Evolutionary conservation across 768 basidiomycete species (phyloP), one percentile per base, ranked within the genome.

Genomic region (Hortiboletus campestris): DNA sequence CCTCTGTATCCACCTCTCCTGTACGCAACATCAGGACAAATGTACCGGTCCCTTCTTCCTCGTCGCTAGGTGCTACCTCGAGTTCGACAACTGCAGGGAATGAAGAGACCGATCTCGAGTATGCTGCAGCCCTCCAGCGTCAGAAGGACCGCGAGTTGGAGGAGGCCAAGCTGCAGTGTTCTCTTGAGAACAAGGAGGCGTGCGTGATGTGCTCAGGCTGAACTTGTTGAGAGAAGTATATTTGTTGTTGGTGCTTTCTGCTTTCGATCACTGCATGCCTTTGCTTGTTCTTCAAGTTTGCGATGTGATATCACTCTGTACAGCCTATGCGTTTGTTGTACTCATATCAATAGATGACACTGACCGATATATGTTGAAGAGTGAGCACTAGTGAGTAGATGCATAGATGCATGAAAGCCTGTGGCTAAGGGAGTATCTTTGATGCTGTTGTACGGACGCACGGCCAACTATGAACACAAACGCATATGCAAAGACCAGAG

Each of bases 181-280:
- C 90, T 59, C 63, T 96, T 46, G 93, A 95, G 72, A 96, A 96
- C 74, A 94, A 94, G 78, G 94, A 96, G 51, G 91, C 89, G 1
- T 96, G 93, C 67, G 64, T 94, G 69, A 94, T 94, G 91, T 94
- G 91, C 75, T 92, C 90, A 57, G 89, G 86, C 51, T 91, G 71
- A 82, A 29, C 20, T 34, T 39, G 41, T 22, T 8, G 41, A 45
- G 28, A 39, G 12, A 36, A 22, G 36, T 31, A 25, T 41, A 17
- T 31, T 40, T 11, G 42, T 41, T 56, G n/a, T 17, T 32, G 2
- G 14, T 50, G 34, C 42, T 44, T 44, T 43, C 17, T 47, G 36
- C 42, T 35, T 49, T 39, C 49, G 44, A 55, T 61, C 22, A 47
- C 19, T 49, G 42, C 39, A 56, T 55, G 46, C 45, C 40, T 48